phyloP scores from a whole-genome alignment of 345 rosid species.

The Pugionium dolabratum region DNA sequence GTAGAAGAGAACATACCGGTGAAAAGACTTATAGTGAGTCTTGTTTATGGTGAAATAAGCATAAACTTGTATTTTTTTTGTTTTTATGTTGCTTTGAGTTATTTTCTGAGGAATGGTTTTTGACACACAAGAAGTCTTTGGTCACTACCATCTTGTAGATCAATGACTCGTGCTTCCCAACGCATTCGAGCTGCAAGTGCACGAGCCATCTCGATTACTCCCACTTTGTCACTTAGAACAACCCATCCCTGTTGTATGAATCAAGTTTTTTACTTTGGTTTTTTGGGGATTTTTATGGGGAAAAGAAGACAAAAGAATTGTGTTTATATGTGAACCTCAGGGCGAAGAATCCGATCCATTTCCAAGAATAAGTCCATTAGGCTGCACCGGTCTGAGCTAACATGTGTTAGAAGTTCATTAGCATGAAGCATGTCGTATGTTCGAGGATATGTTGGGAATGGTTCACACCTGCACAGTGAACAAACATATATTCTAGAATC shows the following conservation, averaged over 20 bases:
- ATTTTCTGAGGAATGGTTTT: slow-evolving; percentile 82
- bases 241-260: slow-evolving; percentile 76
- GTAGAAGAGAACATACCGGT: slow-evolving; percentile 26
- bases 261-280: background rate
- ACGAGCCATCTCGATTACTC: slow-evolving; percentile 79
- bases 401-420: slow-evolving; percentile 75
- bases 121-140: slow-evolving; percentile 95
- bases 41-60: slow-evolving; percentile 31
- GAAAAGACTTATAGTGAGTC: slow-evolving; percentile 35
- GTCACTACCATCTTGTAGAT: slow-evolving; percentile 92
- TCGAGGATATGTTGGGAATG: slow-evolving; percentile 96
- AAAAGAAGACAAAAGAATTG: background rate
- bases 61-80: background rate
- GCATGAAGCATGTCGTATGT: slow-evolving; percentile 98
- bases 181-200: slow-evolving; percentile 69
- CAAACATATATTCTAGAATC: background rate
- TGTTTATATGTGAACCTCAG: slow-evolving; percentile 64
- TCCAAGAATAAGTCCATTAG: slow-evolving; percentile 79
- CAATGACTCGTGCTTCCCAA: slow-evolving; percentile 99
- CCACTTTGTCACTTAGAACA: slow-evolving; percentile 70
- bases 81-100: slow-evolving; percentile 33
- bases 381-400: slow-evolving; percentile 62
- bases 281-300: background rate
- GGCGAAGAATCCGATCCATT: slow-evolving; percentile 95
- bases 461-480: slow-evolving; percentile 74